Conservation (phyloP, 2,329 filamentous ascomycete species). For the Stagonosporopsis rhizophila region DNA sequence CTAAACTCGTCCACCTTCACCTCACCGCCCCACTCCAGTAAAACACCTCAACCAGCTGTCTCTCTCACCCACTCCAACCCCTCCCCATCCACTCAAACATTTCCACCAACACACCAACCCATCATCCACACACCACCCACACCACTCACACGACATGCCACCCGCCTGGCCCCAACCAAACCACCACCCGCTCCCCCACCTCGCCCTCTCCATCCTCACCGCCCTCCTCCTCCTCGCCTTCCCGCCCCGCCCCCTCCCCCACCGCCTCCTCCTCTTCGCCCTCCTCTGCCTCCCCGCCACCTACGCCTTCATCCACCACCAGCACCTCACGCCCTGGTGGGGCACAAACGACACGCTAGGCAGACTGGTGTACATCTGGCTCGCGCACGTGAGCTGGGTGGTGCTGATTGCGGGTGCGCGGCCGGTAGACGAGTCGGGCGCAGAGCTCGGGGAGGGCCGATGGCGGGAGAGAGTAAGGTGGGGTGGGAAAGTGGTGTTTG, state of each 20-base stretch:
- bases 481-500: slow-evolving; percentile 1
- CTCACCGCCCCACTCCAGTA: neutral
- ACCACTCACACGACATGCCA: neutral
- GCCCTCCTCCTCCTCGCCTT: slow-evolving; percentile 26
- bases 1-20: neutral
- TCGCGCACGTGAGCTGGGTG: slow-evolving; percentile 24
- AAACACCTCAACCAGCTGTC: neutral
- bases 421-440: neutral
- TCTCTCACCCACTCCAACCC: neutral
- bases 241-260: slow-evolving; percentile 9
- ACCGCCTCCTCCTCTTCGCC: slow-evolving; percentile 19
- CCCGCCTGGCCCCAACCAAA: neutral
- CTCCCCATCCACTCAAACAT: neutral
- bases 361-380: slow-evolving; percentile 31
- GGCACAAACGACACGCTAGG: slow-evolving; percentile 22
- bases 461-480: neutral
- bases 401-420: slow-evolving; percentile 17
- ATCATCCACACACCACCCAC: neutral
- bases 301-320: slow-evolving; percentile 21
- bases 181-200: neutral
- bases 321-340: slow-evolving; percentile 9
- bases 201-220: slow-evolving; percentile 4
- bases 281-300: slow-evolving; percentile 17
- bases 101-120: neutral
- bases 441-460: neutral